These are phyloP conservation scores for Dictyostelium capitatum DNA, from an alignment of 78 protist genomes.

Conservation along the genomic window DNA sequence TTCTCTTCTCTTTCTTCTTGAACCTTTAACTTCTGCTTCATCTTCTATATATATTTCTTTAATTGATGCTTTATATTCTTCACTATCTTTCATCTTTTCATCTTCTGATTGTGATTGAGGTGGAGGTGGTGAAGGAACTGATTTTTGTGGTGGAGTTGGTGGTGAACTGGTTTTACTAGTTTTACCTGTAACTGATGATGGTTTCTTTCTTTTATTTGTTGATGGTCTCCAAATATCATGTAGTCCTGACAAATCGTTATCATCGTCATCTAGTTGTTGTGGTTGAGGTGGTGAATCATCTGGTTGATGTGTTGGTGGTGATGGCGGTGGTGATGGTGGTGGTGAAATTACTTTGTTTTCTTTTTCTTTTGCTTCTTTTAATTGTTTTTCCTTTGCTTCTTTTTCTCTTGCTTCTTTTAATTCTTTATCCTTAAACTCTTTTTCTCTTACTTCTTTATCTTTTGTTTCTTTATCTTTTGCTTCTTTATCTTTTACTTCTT, in stretches of 20 bases:
- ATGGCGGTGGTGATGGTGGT: neutral
- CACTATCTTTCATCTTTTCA: neutral
- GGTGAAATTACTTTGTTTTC: neutral
- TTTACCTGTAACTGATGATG: neutral
- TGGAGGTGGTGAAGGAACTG: neutral
- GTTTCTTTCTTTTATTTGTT: neutral
- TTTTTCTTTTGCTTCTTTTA: neutral
- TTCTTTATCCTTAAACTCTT: too few species aligned
- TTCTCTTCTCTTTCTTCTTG: neutral
- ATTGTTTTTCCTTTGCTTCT: too few species aligned
- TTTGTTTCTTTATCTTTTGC: neutral
- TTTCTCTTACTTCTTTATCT: too few species aligned
- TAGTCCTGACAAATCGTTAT: neutral
- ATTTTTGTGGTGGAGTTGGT: neutral
- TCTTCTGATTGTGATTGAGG: neutral
- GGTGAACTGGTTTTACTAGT: neutral
- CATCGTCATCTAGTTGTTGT: neutral
- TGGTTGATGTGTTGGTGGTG: neutral
- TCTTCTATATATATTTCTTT: neutral
- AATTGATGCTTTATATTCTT: too few species aligned
- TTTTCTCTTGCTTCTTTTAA: too few species aligned
- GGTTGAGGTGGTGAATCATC: neutral
- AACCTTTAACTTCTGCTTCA: neutral
- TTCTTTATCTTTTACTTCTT: neutral
- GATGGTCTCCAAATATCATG: constrained; percentile 4